Evolutionary conservation across 352 stramenopile species (phyloP), one percentile per base, ranked within the genome.

Genomic region (Globisporangium uncinulatum): DNA sequence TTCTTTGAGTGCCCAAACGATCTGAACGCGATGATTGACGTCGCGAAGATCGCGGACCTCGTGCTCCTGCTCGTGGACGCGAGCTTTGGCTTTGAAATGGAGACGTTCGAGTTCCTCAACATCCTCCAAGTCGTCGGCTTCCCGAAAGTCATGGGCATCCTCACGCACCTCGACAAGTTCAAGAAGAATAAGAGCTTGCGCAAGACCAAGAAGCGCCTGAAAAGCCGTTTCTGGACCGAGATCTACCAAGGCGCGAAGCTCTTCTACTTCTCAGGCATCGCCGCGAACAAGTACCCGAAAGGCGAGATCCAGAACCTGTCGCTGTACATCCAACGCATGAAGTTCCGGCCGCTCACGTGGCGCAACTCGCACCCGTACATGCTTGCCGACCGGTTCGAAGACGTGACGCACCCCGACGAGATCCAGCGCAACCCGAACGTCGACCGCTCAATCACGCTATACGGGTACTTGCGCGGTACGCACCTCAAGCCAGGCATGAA

Each of bases 81-180:
- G n/a, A 99, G 96, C 65, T 99, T 99, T 66, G 98, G 98, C 9
- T 99, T 99, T 69, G 97, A 99, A 69, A 99, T 99, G 97, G 97
- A 99, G 74, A 99, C 97, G 14, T 99, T 99, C 59, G 98, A 99
- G 81, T 99, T 99, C 68, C 85, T 99, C 9, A 99, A 99, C 72
- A 97, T 99, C 59, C 83, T 99, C 10, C 97, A 99, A 75, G 77
- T 89, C 31, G 72, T 86, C 0, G 85, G 84, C 0, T 95, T 95
- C 61, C 92, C 92, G 17, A 96, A 96, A 65, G 92, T 98, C 31
- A 98, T 99, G 89, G 97, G 97, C 49, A 96, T 99, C 45, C 88
- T 99, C 52, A 99, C 98, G 20, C 95, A 99, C 71, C 72, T 99
- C 47, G 98, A 99, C 81, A 76, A 73, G 7, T 99, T 99, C 70